These are phyloP conservation scores for Malassezia vespertilionis DNA, from an alignment of 1,284 basidiomycete genomes.

Conservation along the genomic window DNA sequence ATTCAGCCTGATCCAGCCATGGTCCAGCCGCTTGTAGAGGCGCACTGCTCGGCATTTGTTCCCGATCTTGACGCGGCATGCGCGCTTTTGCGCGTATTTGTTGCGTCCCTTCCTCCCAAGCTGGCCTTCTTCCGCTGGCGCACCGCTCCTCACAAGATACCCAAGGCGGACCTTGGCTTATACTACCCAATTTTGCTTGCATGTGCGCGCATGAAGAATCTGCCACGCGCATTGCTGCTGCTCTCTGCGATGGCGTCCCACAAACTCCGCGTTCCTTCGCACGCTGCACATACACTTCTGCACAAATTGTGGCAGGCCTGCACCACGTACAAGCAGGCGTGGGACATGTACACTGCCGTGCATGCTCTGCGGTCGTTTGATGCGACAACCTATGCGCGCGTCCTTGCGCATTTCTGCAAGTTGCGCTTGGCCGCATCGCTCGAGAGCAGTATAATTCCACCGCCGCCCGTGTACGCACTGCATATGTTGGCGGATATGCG, in stretches of 20 bases:
- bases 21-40: slow-evolving; percentile 24
- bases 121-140: not conserved
- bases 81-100: slow-evolving; percentile 21
- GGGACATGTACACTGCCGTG: slow-evolving; percentile 20
- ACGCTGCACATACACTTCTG: slow-evolving; percentile 13
- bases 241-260: slow-evolving; percentile 16
- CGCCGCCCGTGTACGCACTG: slow-evolving; percentile 61
- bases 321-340: slow-evolving; percentile 20
- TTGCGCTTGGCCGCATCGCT: not conserved
- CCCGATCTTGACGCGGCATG: slow-evolving; percentile 24
- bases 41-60: slow-evolving; percentile 30
- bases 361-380: slow-evolving; percentile 1
- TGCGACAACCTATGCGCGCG: not conserved
- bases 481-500: slow-evolving; percentile 76
- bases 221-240: slow-evolving; percentile 16
- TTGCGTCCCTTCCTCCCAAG: not conserved
- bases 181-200: slow-evolving; percentile 22
- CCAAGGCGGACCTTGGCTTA: slow-evolving; percentile 8
- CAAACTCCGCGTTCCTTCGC: slow-evolving; percentile 10
- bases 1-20: slow-evolving; percentile 20
- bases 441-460: slow-evolving; percentile 25
- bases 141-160: not conserved
- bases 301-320: slow-evolving; percentile 18
- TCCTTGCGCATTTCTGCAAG: slow-evolving; percentile 4
- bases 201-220: slow-evolving; percentile 22